Evolutionary conservation across 345 rosid species (phyloP).

Genomic region (thale cress (Arabidopsis thaliana)): TAIR10.1 NC_003074.8:9779001-9779500

Average conservation of each 20-base stretch:
- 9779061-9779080: neutral
- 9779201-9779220: constrained; percentile 91
- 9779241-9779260: constrained; percentile 80
- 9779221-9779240: constrained; percentile 80
- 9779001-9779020: constrained; percentile 18
- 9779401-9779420: constrained; percentile 77
- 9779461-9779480: constrained; percentile 66
- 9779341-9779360: neutral
- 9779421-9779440: constrained; percentile 74
- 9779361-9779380: neutral
- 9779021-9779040: constrained; percentile 10
- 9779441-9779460: constrained; percentile 63
- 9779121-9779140: neutral
- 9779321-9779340: neutral
- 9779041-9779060: neutral
- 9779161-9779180: no score
- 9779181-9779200: constrained; percentile 84
- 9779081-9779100: neutral
- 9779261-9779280: constrained; percentile 97
- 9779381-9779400: constrained; percentile 60
- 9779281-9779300: neutral
- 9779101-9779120: neutral
- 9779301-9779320: neutral
- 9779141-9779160: neutral
- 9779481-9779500: constrained; percentile 94